Evolutionary conservation across 148 eudicot genomes (phyloP).

Genomic region (Silene latifolia): DNA sequence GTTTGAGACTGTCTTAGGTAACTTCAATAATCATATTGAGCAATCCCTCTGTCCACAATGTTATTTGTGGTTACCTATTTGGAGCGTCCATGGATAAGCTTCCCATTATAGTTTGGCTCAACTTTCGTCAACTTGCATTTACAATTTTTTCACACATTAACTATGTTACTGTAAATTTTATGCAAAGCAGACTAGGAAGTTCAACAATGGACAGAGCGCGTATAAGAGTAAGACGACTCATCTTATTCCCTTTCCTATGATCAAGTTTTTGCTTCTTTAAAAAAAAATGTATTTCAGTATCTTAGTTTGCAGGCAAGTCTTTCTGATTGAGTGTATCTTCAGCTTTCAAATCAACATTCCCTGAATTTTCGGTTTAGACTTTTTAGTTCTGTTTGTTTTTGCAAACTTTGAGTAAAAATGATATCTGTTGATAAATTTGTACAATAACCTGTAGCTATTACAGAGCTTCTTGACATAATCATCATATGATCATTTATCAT

Average conservation of each 20-base stretch:
- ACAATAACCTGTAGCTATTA: no score
- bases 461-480: no score
- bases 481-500: no score
- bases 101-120: not conserved
- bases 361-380: not conserved
- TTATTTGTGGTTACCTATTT: not conserved
- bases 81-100: not conserved
- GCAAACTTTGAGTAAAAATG: no score
- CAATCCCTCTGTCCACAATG: not conserved
- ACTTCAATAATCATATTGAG: conserved; percentile 6
- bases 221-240: not conserved
- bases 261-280: not conserved
- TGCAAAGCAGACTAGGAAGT: no score
- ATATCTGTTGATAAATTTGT: no score
- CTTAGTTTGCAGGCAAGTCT: not conserved
- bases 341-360: not conserved
- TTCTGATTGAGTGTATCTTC: not conserved
- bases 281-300: not conserved
- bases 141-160: no score
- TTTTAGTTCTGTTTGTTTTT: no score
- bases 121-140: no score
- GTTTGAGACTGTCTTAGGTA: conserved; percentile 6
- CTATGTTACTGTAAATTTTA: no score
- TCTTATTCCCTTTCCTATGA: not conserved
- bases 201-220: no score